phyloP scores from a whole-genome alignment of 192 early-diverging fungal genomes.

The Backusella circina region DNA sequence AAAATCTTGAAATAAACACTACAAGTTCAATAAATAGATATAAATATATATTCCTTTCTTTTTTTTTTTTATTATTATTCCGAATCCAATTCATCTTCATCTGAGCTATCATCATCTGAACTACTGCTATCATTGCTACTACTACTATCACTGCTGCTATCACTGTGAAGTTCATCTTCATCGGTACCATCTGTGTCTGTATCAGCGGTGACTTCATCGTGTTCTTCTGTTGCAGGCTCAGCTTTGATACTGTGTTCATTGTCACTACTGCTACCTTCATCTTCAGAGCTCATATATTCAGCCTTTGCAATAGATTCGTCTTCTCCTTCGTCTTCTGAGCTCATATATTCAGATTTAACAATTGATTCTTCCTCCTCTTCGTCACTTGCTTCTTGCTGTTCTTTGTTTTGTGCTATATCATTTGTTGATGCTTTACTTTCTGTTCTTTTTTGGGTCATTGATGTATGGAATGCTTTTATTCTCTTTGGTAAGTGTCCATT shows the following conservation, averaged over 20 bases:
- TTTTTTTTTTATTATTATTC: neutral
- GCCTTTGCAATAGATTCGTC: neutral
- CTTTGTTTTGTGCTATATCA: neutral
- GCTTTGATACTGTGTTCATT: neutral
- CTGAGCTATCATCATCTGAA: neutral
- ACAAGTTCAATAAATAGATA: neutral
- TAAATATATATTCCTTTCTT: slow-evolving; percentile 12
- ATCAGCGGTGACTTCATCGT: neutral
- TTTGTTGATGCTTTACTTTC: neutral
- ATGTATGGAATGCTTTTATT: neutral
- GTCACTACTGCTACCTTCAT: neutral
- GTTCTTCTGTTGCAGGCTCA: neutral
- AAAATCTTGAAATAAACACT: neutral
- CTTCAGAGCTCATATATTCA: neutral
- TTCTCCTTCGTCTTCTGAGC: neutral
- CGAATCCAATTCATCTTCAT: neutral
- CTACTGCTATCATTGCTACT: neutral
- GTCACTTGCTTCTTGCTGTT: no score
- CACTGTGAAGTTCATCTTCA: neutral
- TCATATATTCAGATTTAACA: neutral
- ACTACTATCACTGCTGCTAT: neutral
- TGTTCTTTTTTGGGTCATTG: neutral
- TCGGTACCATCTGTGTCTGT: neutral
- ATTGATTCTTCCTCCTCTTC: no score
- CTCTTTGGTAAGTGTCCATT: neutral